Base-by-base conservation (phyloP, 2,329 filamentous ascomycete genomes). In the Colletotrichum lini region DNA sequence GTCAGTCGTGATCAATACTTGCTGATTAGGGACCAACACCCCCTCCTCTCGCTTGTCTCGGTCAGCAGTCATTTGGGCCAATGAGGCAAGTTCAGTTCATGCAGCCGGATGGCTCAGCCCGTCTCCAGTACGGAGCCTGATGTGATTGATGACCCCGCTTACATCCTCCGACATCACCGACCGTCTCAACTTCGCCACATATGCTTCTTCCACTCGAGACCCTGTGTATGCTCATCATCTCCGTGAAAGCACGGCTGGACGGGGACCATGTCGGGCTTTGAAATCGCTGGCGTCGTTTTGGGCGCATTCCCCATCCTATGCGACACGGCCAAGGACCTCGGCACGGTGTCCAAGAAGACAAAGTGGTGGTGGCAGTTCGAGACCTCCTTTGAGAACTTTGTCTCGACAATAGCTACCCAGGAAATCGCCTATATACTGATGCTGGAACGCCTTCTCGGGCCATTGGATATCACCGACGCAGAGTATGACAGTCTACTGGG, bases 251-350 rank as follows among this genome's bases (percentile, higher is more conserved):
- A 15, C 23, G 8, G 15, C 23, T 30, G 49, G 23, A 5, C 7
- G 12, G 13, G 5, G 13, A 47, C 10, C 16, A 70, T 70, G 67
- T 70, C 67, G 16, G 67, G 67, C 3, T 56, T 70, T 13, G 67
- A 70, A 21, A 45, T 70, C 35, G 67, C 61, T 16, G 67, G 67
- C 18, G 30, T 65, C 5, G 67, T 66, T 16, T 62, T 70, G 3
- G 61, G 67, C 10, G 56, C 61, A 13, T 70, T 70, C 10, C 67
- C 61, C 12, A 45, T 70, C 23, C 38, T 67, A 16, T 67, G 47
- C 21, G 47, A 53, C 16, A 18, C 56, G 13, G 56, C 64, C 23
- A 61, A 53, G 18, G 45, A 61, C 6, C 16, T 53, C 45, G 35
- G 16, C 4, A 35, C 35, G 1, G 26, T 59, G 4, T 42, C 60